Evolutionary conservation across 305 asterid genomes (phyloP).

Genomic region (Striga hermonthica): DNA sequence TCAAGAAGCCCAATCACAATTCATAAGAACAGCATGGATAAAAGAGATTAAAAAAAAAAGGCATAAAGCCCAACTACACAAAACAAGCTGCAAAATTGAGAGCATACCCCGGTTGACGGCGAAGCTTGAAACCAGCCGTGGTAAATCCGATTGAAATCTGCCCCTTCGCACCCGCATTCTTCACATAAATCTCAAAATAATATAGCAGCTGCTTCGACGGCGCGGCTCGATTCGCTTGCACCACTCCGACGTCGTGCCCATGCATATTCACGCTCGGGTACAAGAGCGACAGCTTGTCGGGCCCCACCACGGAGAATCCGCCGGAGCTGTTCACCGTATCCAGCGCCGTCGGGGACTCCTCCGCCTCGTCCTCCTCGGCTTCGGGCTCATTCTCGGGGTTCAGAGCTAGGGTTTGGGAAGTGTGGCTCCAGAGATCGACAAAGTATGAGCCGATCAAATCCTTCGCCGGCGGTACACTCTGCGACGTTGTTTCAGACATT

Average conservation of each 20-base stretch:
- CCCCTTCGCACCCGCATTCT: constrained; percentile 81
- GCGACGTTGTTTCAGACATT: constrained; percentile 49
- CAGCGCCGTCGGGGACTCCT: constrained; percentile 66
- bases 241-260: constrained; percentile 91
- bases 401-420: constrained; percentile 44
- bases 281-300: constrained; percentile 77
- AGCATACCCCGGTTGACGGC: constrained; percentile 89
- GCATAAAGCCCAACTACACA: not conserved
- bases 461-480: constrained; percentile 37
- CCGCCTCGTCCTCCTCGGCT: constrained; percentile 45
- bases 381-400: constrained; percentile 35
- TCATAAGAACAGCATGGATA: not conserved
- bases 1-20: too few species aligned
- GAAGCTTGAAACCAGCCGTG: constrained; percentile 57
- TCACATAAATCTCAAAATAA: constrained; percentile 80
- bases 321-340: constrained; percentile 81
- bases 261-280: constrained; percentile 62
- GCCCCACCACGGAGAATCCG: constrained; percentile 69
- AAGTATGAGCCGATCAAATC: constrained; percentile 47
- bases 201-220: constrained; percentile 72
- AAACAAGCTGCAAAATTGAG: not conserved
- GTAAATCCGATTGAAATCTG: constrained; percentile 86
- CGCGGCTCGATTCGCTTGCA: constrained; percentile 79
- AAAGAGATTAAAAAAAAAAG: constrained; percentile 1
- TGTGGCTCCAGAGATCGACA: constrained; percentile 44